Conservation (phyloP, 2,329 filamentous ascomycete genomes). For the Chaetomium strumarium region DNA sequence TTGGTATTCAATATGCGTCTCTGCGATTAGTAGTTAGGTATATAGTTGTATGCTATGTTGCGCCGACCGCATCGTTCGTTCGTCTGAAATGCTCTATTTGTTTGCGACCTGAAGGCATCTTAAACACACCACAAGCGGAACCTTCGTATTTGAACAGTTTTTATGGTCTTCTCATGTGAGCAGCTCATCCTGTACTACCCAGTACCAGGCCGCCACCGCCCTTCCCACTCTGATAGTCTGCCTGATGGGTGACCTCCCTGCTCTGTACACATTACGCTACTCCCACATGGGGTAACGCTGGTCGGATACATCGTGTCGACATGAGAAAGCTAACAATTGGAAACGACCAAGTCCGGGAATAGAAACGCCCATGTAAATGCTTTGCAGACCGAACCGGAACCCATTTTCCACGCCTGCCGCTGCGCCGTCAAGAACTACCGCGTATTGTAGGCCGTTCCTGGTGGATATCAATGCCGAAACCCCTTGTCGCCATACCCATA, state of each 20-base stretch:
- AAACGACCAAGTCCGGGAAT: neutral
- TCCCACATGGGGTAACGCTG: constrained; percentile 3
- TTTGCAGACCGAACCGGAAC: constrained; percentile 8
- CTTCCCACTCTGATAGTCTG: neutral
- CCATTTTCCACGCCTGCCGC: neutral
- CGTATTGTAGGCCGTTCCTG: neutral
- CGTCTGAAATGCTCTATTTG: too few relatives aligned
- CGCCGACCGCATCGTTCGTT: too few relatives aligned
- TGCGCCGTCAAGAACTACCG: constrained; percentile 7
- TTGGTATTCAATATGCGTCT: too few relatives aligned
- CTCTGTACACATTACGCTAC: constrained; percentile 17
- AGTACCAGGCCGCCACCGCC: too few relatives aligned
- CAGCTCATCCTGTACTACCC: too few relatives aligned
- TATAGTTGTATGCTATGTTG: too few relatives aligned
- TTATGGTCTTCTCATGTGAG: too few relatives aligned
- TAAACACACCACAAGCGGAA: too few relatives aligned
- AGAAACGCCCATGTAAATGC: constrained; percentile 26
- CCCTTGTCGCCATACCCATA: constrained; percentile 1
- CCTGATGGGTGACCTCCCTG: neutral
- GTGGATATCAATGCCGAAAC: neutral
- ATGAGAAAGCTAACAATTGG: neutral
- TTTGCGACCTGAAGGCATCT: too few relatives aligned
- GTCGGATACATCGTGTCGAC: constrained; percentile 13
- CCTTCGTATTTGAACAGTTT: too few relatives aligned
- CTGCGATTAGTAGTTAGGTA: too few relatives aligned